Conservation (phyloP, 441 rosid species). For the Gossypium aridum region DNA sequence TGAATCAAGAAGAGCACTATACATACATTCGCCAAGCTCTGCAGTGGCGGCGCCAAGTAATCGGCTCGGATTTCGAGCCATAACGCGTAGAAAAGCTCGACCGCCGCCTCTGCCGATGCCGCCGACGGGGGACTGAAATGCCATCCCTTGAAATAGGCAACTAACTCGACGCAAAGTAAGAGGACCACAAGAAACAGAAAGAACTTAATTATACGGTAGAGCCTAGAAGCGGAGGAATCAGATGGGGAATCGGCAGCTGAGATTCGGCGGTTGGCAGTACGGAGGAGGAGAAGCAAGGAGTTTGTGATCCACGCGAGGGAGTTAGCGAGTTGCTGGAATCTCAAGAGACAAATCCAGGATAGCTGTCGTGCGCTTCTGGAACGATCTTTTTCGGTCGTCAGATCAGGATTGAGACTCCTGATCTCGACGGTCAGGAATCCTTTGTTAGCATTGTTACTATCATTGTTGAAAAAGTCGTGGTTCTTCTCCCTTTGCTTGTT, state of each 20-base stretch:
- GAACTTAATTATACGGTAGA: constrained; percentile 50
- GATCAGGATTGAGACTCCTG: constrained; percentile 21
- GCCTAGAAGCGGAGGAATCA: constrained; percentile 36
- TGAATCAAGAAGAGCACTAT: constrained; percentile 80
- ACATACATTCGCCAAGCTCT: constrained; percentile 67
- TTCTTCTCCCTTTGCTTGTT: constrained; percentile 61
- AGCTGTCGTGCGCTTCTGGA: constrained; percentile 71
- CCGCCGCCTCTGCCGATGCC: constrained; percentile 47
- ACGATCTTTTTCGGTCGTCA: constrained; percentile 43
- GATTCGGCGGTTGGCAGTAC: constrained; percentile 74
- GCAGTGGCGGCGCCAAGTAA: constrained; percentile 76
- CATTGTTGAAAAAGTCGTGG: constrained; percentile 17
- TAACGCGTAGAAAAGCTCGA: constrained; percentile 52
- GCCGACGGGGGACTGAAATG: constrained; percentile 83
- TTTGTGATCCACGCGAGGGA: constrained; percentile 41
- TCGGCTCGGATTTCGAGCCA: constrained; percentile 68
- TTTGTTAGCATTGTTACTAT: not conserved
- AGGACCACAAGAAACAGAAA: constrained; percentile 52
- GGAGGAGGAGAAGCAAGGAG: constrained; percentile 39
- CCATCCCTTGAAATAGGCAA: constrained; percentile 84
- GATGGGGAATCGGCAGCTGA: constrained; percentile 28
- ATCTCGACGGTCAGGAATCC: constrained; percentile 41
- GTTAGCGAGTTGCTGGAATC: constrained; percentile 48
- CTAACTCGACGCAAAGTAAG: constrained; percentile 59
- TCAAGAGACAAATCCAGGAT: constrained; percentile 59